Conservation (phyloP, 306 rosid species). For the Carpinus fangiana region DNA sequence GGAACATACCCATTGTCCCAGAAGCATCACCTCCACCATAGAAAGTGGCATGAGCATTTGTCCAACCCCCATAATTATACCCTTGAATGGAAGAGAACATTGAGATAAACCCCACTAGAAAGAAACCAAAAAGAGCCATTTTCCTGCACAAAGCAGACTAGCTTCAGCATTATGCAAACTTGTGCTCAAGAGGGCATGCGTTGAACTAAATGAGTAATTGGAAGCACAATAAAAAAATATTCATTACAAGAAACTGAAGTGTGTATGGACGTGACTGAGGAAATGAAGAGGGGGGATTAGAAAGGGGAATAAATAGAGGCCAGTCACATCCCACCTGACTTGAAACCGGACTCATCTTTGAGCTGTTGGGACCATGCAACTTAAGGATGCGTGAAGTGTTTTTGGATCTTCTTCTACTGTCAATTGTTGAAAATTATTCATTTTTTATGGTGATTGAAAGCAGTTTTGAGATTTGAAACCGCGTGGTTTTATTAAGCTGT, state of each 20-base stretch:
- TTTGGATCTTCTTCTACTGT: constrained; percentile 24
- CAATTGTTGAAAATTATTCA: constrained; percentile 18
- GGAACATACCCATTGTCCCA: constrained; percentile 75
- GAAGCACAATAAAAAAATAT: neutral
- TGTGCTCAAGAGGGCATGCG: too few relatives aligned
- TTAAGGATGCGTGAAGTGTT: constrained; percentile 21
- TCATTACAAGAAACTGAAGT: constrained; percentile 12
- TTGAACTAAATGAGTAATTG: neutral
- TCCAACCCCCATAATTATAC: constrained; percentile 58
- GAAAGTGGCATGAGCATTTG: constrained; percentile 81
- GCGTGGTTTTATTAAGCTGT: too few relatives aligned
- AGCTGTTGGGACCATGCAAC: constrained; percentile 60
- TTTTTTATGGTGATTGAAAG: constrained; percentile 1
- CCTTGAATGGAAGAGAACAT: constrained; percentile 44
- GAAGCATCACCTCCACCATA: constrained; percentile 89
- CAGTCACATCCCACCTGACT: constrained; percentile 53
- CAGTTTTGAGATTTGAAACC: neutral
- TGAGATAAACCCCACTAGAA: constrained; percentile 44
- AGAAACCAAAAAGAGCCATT: constrained; percentile 47
- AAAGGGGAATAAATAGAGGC: constrained; percentile 66
- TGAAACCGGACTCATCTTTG: constrained; percentile 31
- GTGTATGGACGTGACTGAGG: constrained; percentile 31
- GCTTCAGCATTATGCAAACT: constrained; percentile 14
- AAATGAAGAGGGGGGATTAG: constrained; percentile 41
- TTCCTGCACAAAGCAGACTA: constrained; percentile 42